A percentile compares a stretch with the other conserved stretches of the same genome.
These are phyloP conservation scores for Populus pruinosa DNA, from an alignment of 345 rosid species.

Conservation along the genomic window DNA sequence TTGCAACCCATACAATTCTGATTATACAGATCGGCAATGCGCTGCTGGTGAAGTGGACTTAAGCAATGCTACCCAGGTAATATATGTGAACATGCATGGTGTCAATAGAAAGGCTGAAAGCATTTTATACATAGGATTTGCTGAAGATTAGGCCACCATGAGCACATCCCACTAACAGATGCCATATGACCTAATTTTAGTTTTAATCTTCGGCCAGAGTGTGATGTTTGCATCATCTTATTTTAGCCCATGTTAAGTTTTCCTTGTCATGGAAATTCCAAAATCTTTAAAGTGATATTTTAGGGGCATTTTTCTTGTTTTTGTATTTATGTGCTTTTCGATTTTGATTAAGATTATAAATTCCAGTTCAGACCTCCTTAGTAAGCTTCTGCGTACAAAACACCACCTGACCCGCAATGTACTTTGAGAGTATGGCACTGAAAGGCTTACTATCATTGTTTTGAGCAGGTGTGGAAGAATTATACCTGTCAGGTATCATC, in stretches of 20 bases:
- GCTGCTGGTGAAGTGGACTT: slow-evolving; percentile 62
- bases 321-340: background rate
- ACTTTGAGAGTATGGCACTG: background rate
- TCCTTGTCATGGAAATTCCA: background rate
- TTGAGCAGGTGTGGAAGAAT: slow-evolving; percentile 61
- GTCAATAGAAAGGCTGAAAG: background rate
- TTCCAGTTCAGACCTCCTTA: background rate
- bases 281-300: background rate
- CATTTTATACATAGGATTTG: background rate
- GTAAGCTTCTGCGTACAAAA: background rate
- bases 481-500: slow-evolving; percentile 47
- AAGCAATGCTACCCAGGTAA: slow-evolving; percentile 67
- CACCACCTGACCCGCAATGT: background rate
- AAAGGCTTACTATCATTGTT: background rate
- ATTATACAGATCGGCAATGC: slow-evolving; percentile 57
- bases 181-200: background rate
- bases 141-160: background rate
- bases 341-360: background rate
- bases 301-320: background rate
- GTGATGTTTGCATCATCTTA: background rate
- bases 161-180: background rate
- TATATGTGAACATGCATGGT: background rate
- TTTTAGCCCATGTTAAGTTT: background rate
- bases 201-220: background rate
- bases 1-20: slow-evolving; percentile 75